Base-by-base conservation (phyloP, 1,284 basidiomycete species). In the Coniophora puteana region DNA sequence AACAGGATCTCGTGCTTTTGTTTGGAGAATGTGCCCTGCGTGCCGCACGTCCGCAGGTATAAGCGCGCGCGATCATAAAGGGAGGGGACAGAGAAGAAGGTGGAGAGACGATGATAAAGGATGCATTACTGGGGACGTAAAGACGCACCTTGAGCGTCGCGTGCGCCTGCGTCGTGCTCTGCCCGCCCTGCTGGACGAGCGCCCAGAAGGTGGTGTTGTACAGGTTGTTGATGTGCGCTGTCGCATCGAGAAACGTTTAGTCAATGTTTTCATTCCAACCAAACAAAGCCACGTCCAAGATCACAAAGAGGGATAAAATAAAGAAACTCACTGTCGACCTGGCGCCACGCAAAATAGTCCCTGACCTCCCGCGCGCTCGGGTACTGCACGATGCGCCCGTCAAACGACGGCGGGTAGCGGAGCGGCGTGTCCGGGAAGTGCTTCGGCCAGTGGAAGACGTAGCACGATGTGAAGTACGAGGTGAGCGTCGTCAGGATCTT, bases 151-250 rank as follows among this genome's bases (percentile, higher is more conserved):
- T 73, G 4, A 95, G 71, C 2, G 78, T 78, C 24, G 82, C 78
- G 57, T 97, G 91, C 1, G 94, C 94, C 50, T 96, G 78, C 4
- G 80, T 74, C 1, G 87, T 83, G 0, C 80, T 84, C 57, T 85
- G 68, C 0, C 83, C 86, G 7, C 83, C 89, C 52, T 86, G 72
- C 30, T 89, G 80, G 0, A 98, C 82, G 8, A 99, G 73, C 0
- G 93, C 88, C 96, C 95, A 99, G 61, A 98, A 99, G 0, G 73
- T 72, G 0, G 96, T 98, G 56, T 99, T 99, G 70, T 99, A 95
- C 17, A 99, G 69, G 58, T 98, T 99, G 63, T 99, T 99, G 62
- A 99, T 90, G 61, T 99, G 96, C 0, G 96, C 93, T 96, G 55
- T 22, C 46, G 45, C 25, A 45, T 43, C 44, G 42, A 46, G 50